These are phyloP conservation scores for Phytopythium delawarense DNA, from an alignment of 352 stramenopile species.

Conservation along the genomic window DNA sequence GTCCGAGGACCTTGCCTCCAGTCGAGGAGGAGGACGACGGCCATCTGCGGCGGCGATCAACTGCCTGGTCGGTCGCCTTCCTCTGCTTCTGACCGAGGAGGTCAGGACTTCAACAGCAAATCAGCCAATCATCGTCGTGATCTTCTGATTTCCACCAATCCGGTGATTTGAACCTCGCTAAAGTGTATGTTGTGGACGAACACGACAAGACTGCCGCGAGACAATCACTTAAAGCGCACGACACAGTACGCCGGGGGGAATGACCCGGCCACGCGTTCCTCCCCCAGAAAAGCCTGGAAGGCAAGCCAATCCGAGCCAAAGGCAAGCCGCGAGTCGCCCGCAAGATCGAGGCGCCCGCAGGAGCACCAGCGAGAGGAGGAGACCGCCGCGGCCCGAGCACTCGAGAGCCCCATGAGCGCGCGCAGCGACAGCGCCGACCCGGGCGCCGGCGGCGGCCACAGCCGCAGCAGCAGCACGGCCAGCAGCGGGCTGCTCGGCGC, in stretches of 20 bases:
- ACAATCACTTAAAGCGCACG: background rate
- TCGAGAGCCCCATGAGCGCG: slow-evolving; percentile 18
- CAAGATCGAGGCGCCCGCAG: too few relatives aligned
- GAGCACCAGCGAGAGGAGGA: too few relatives aligned
- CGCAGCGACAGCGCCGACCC: slow-evolving; percentile 21
- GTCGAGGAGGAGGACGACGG: slow-evolving; percentile 1
- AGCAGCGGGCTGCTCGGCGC: slow-evolving; percentile 22
- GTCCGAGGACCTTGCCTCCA: background rate
- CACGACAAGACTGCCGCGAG: background rate
- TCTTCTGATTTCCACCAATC: background rate
- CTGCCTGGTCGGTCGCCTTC: background rate
- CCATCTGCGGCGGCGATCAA: background rate
- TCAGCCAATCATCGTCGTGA: background rate
- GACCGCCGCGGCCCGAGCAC: too few relatives aligned
- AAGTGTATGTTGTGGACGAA: background rate
- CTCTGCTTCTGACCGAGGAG: background rate
- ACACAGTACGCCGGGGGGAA: background rate
- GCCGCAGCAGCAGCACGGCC: slow-evolving; percentile 38
- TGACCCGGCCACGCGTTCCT: background rate
- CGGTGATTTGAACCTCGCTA: background rate
- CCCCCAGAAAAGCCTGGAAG: background rate
- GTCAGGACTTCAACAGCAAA: background rate
- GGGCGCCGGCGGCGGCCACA: slow-evolving; percentile 24
- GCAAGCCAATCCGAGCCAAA: background rate
- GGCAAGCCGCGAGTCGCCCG: too few relatives aligned